Evolutionary conservation across 2,329 filamentous ascomycete genomes (phyloP).

Genomic region (Xylaria sp.): DNA sequence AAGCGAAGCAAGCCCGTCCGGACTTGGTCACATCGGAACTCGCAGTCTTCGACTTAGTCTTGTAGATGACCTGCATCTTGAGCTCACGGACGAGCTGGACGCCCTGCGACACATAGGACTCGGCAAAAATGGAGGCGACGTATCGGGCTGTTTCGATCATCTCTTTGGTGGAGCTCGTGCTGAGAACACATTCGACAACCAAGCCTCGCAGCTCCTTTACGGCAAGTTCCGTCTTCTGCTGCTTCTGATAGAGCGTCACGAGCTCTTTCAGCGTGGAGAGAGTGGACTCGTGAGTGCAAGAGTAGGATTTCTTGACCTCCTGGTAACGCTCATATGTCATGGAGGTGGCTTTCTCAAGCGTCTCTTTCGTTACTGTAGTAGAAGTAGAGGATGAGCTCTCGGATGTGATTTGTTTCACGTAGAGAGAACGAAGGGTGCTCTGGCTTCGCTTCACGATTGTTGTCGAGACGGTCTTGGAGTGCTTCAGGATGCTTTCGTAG

Average conservation of each 20-base stretch:
- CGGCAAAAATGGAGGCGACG: constrained; percentile 28
- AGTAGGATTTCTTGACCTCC: constrained; percentile 33
- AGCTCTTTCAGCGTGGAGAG: constrained; percentile 33
- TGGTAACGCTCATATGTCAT: constrained; percentile 35
- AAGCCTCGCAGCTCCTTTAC: constrained; percentile 29
- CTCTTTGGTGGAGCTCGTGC: constrained; percentile 30
- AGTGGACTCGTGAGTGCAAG: constrained; percentile 33
- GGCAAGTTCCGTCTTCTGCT: constrained; percentile 29
- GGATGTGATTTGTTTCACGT: constrained; percentile 36
- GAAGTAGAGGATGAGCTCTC: constrained; percentile 23
- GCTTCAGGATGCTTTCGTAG: constrained; percentile 34
- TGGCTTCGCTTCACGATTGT: constrained; percentile 32
- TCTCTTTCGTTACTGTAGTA: constrained; percentile 36
- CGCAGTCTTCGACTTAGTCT: constrained; percentile 16
- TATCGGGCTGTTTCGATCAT: constrained; percentile 33
- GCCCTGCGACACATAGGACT: constrained; percentile 25
- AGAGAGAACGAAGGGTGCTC: constrained; percentile 32
- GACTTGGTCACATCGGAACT: constrained; percentile 29
- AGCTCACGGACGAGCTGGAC: constrained; percentile 34
- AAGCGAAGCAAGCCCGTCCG: constrained; percentile 33
- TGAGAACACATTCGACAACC: constrained; percentile 19
- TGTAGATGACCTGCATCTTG: constrained; percentile 36
- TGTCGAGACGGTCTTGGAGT: constrained; percentile 33
- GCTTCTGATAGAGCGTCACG: constrained; percentile 32
- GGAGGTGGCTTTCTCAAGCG: constrained; percentile 33